Evolutionary conservation across 2,329 filamentous ascomycete species (phyloP).

Genomic region (Fusarium solani-melongenae): DNA sequence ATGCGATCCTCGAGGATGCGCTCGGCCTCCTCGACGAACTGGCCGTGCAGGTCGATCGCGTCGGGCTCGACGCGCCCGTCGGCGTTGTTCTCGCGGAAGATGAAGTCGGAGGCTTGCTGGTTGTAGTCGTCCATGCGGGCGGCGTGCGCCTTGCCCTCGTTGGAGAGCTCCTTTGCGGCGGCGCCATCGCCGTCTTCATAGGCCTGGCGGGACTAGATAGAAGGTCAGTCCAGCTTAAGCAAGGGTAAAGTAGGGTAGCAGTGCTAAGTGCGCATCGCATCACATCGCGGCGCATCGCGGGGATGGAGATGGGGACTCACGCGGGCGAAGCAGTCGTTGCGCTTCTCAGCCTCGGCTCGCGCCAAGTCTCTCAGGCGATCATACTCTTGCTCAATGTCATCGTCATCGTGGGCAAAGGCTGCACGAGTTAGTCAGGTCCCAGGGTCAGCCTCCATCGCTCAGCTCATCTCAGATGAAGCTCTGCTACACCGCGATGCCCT

Average conservation of each 20-base stretch:
- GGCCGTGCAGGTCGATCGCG: constrained; percentile 93
- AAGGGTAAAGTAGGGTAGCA: background rate
- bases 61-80: constrained; percentile 78
- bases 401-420: constrained; percentile 82
- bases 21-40: constrained; percentile 95
- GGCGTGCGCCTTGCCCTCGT: constrained; percentile 87
- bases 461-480: constrained; percentile 6
- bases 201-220: constrained; percentile 74
- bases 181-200: constrained; percentile 87
- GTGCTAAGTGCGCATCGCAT: background rate
- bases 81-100: constrained; percentile 95
- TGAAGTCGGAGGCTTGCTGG: constrained; percentile 89
- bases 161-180: constrained; percentile 82
- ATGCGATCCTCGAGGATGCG: constrained; percentile 89
- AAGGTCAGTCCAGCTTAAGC: constrained; percentile 17
- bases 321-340: constrained; percentile 79
- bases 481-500: constrained; percentile 1
- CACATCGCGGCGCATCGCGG: background rate
- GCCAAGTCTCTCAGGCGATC: constrained; percentile 89
- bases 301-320: constrained; percentile 56
- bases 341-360: constrained; percentile 81
- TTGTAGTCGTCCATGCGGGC: constrained; percentile 90
- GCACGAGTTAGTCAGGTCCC: constrained; percentile 7
- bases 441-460: constrained; percentile 20
- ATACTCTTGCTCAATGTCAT: constrained; percentile 84